These are phyloP conservation scores for Fusarium neocosmosporiellum DNA, from an alignment of 2,329 filamentous ascomycete species.

Conservation along the genomic window DNA sequence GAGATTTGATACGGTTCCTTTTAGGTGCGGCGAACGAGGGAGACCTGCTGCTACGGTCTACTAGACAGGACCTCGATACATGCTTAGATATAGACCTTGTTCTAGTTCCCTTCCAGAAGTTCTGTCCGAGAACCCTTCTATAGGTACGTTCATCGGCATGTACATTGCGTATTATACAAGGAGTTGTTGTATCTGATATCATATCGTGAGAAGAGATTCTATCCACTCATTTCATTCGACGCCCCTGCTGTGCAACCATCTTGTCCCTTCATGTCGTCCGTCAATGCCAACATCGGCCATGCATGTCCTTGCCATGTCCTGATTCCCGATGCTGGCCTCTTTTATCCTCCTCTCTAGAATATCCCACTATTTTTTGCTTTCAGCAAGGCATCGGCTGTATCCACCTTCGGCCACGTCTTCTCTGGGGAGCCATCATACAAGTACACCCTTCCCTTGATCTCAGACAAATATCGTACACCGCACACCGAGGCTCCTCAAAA, in stretches of 20 bases:
- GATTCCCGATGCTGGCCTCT: not conserved
- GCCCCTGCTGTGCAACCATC: constrained; percentile 13
- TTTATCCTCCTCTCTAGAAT: constrained; percentile 6
- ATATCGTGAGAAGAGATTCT: constrained; percentile 40
- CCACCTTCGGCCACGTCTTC: constrained; percentile 19
- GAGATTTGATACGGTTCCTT: not conserved
- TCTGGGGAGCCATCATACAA: not conserved
- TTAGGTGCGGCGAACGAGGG: not conserved
- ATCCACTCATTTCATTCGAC: constrained; percentile 17
- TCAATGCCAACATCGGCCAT: constrained; percentile 19
- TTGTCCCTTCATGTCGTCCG: constrained; percentile 6
- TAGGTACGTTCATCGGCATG: not conserved
- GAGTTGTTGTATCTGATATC: constrained; percentile 14
- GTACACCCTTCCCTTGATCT: not conserved
- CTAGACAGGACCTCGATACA: not conserved
- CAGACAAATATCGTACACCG: constrained; percentile 26
- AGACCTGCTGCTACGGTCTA: not conserved
- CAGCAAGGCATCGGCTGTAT: constrained; percentile 26
- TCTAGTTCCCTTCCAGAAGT: not conserved
- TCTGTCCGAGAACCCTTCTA: not conserved
- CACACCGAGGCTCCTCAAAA: constrained; percentile 20
- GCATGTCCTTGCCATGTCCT: constrained; percentile 9
- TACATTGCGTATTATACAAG: constrained; percentile 8
- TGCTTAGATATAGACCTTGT: not conserved
- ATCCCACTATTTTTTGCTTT: constrained; percentile 20